These are phyloP conservation scores for Coccomyxa subellipsoidea DNA, from an alignment of 163 green algal genomes.

Conservation along the genomic window DNA sequence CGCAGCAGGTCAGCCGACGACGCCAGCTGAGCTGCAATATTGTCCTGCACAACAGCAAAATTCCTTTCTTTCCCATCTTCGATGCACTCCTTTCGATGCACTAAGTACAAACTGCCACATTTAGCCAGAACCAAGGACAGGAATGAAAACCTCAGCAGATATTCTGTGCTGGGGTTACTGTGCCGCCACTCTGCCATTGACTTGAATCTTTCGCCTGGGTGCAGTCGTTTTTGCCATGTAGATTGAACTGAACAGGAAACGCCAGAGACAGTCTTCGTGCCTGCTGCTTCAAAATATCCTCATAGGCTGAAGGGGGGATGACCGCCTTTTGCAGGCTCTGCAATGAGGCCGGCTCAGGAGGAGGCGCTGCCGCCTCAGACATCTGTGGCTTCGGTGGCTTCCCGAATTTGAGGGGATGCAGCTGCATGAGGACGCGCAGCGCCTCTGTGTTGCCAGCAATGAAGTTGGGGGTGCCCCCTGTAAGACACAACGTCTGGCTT, in stretches of 20 bases:
- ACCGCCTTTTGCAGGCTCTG: background rate
- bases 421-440: constrained; percentile 16
- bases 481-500: background rate
- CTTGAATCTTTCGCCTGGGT: too few species aligned
- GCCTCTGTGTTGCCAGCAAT: constrained; percentile 16
- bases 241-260: too few species aligned
- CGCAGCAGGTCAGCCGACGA: background rate
- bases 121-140: too few species aligned
- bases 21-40: background rate
- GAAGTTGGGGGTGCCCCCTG: constrained; percentile 11
- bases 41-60: background rate
- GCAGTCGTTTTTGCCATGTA: too few species aligned
- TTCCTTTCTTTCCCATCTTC: too few species aligned
- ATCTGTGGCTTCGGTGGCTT: background rate
- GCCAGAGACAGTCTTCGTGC: background rate
- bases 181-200: too few species aligned
- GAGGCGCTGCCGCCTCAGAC: background rate
- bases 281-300: background rate
- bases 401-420: constrained; percentile 20
- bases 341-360: background rate
- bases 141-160: too few species aligned
- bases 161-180: too few species aligned
- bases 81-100: too few species aligned
- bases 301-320: background rate
- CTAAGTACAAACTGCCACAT: too few species aligned